Conservation (phyloP, 257 asterid genomes). For the Nicotiana noctiflora region DNA sequence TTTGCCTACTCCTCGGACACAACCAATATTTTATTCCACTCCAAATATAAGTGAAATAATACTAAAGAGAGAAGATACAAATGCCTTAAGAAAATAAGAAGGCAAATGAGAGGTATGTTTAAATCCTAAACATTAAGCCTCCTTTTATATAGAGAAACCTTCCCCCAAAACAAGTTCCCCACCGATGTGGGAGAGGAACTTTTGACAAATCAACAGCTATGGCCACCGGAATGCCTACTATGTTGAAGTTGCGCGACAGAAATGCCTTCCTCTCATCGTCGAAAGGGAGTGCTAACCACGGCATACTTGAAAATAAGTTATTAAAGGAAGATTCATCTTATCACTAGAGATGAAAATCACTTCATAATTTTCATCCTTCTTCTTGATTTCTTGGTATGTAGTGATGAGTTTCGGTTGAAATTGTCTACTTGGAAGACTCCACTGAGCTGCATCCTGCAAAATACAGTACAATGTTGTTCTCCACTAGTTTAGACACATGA, state of each 20-base stretch:
- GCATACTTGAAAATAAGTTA: conserved; percentile 26
- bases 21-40: no score
- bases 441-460: conserved; percentile 20
- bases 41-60: no score
- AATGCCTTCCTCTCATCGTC: conserved; percentile 18
- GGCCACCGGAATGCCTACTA: conserved; percentile 28
- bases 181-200: no score
- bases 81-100: no score
- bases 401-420: conserved; percentile 21
- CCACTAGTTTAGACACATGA: conserved; percentile 27
- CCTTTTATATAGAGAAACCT: no score
- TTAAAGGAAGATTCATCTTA: conserved; percentile 19
- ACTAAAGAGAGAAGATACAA: no score
- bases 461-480: conserved; percentile 26
- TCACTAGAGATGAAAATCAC: conserved; percentile 35
- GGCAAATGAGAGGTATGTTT: no score
- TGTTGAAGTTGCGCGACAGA: conserved; percentile 20
- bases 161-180: no score
- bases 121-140: no score
- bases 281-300: conserved; percentile 33
- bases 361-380: conserved; percentile 15
- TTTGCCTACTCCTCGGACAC: no score
- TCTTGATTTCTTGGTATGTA: conserved; percentile 28
- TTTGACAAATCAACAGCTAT: no score
- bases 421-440: conserved; percentile 35